Conservation (phyloP, 495 filamentous ascomycete species). For the Tuber magnatum region DNA sequence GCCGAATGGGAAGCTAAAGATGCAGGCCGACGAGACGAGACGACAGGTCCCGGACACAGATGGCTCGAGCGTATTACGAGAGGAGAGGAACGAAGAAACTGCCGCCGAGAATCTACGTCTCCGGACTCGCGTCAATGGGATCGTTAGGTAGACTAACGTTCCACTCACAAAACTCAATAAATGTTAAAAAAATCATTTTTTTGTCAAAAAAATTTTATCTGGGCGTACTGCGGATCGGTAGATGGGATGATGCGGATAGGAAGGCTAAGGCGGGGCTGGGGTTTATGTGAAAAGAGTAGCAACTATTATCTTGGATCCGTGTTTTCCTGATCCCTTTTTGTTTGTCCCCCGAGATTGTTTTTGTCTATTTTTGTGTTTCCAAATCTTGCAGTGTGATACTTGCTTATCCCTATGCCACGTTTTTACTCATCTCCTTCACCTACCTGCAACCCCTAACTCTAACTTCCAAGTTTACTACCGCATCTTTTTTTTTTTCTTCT, state of each 20-base stretch:
- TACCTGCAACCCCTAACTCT: neutral
- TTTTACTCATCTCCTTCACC: neutral
- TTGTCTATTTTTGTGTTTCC: neutral
- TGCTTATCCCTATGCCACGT: neutral
- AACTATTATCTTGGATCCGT: neutral
- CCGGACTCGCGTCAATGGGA: neutral
- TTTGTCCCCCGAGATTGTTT: neutral
- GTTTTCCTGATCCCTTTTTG: neutral
- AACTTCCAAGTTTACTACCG: neutral
- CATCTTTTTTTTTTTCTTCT: neutral
- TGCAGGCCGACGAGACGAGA: constrained; percentile 19
- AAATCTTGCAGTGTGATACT: neutral
- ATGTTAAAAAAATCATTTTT: neutral
- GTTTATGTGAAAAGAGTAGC: neutral
- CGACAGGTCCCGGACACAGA: constrained; percentile 8
- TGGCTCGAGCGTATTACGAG: constrained; percentile 9
- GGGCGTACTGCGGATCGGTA: neutral
- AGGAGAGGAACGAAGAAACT: constrained; percentile 18
- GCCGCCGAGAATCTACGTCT: neutral
- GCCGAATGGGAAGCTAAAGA: constrained; percentile 16
- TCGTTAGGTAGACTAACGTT: neutral
- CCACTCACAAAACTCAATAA: neutral
- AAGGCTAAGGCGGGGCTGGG: neutral
- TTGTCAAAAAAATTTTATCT: neutral
- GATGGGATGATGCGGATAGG: neutral